Conservation (phyloP, 306 rosid genomes). For the Corylus heterophylla region DNA sequence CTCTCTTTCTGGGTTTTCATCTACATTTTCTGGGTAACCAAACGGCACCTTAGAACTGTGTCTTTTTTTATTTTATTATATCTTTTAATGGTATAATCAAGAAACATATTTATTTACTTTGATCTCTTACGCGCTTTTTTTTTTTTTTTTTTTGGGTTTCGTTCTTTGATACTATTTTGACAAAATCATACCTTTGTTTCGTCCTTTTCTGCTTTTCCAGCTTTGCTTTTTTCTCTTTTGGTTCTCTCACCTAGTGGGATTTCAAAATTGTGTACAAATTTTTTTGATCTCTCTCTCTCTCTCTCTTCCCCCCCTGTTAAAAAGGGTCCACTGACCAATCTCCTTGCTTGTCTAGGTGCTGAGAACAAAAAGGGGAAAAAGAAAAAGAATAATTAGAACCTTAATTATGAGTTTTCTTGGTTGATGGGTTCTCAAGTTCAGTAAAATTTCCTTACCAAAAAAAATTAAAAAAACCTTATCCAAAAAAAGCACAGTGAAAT, state of each 20-base stretch:
- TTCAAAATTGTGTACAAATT: slow-evolving; percentile 34
- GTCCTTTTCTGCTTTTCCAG: slow-evolving; percentile 70
- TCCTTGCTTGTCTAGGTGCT: slow-evolving; percentile 22
- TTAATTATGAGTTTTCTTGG: neutral
- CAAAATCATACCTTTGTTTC: slow-evolving; percentile 57
- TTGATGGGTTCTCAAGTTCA: neutral
- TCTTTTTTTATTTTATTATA: slow-evolving; percentile 13
- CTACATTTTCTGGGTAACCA: slow-evolving; percentile 3
- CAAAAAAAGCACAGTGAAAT: neutral
- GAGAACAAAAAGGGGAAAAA: slow-evolving; percentile 18
- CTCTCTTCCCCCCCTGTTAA: neutral
- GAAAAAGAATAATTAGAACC: neutral
- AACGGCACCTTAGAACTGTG: slow-evolving; percentile 2
- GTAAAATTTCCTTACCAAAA: neutral
- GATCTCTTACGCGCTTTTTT: slow-evolving; percentile 18
- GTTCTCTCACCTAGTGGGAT: slow-evolving; percentile 63
- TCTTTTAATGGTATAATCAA: slow-evolving; percentile 32
- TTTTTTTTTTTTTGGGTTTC: slow-evolving; percentile 15
- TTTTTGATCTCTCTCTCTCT: slow-evolving; percentile 14
- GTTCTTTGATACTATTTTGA: slow-evolving; percentile 49
- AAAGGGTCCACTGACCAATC: slow-evolving; percentile 19
- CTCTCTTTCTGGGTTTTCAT: slow-evolving; percentile 3
- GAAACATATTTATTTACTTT: slow-evolving; percentile 21
- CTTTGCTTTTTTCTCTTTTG: slow-evolving; percentile 47
- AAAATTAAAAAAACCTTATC: too few relatives aligned